Evolutionary conservation across 768 basidiomycete genomes (phyloP).

Genomic region (Sutorius australiensis): DNA sequence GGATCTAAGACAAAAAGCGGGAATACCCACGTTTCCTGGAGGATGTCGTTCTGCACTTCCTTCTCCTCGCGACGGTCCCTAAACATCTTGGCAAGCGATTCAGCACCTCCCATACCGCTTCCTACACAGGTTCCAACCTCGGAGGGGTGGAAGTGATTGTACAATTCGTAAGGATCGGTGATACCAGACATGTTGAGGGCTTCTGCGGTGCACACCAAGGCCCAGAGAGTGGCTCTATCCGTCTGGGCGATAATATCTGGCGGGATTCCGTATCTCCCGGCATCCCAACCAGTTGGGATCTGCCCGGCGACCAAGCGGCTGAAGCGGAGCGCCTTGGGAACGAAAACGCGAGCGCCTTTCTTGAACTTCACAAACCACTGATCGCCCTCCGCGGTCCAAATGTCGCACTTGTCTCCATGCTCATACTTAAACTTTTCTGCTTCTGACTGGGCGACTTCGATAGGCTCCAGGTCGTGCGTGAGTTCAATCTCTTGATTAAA

Average conservation of each 20-base stretch:
- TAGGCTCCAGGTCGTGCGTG: constrained; percentile 92
- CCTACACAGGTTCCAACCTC: constrained; percentile 94
- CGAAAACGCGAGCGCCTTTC: constrained; percentile 89
- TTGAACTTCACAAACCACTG: constrained; percentile 99
- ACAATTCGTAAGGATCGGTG: constrained; percentile 96
- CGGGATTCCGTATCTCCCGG: constrained; percentile 94
- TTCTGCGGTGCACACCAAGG: constrained; percentile 90
- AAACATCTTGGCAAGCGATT: constrained; percentile 94
- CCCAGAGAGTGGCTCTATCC: constrained; percentile 92
- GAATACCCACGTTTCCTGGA: constrained; percentile 88
- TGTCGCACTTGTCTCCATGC: constrained; percentile 94
- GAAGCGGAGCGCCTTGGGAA: constrained; percentile 95
- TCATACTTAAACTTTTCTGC: constrained; percentile 95
- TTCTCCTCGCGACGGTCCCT: constrained; percentile 97
- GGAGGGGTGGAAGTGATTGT: constrained; percentile 94
- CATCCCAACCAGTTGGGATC: constrained; percentile 96
- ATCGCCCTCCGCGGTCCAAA: constrained; percentile 88
- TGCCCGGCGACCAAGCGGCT: constrained; percentile 93
- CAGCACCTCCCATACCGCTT: constrained; percentile 96
- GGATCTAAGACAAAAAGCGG: background rate
- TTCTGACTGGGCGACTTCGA: constrained; percentile 88
- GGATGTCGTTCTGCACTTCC: constrained; percentile 96
- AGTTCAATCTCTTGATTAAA: constrained; percentile 98
- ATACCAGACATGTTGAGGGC: constrained; percentile 96
- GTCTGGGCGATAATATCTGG: constrained; percentile 93